Evolutionary conservation across 306 rosid species (phyloP).

Genomic region (Styphnolobium japonicum): DNA sequence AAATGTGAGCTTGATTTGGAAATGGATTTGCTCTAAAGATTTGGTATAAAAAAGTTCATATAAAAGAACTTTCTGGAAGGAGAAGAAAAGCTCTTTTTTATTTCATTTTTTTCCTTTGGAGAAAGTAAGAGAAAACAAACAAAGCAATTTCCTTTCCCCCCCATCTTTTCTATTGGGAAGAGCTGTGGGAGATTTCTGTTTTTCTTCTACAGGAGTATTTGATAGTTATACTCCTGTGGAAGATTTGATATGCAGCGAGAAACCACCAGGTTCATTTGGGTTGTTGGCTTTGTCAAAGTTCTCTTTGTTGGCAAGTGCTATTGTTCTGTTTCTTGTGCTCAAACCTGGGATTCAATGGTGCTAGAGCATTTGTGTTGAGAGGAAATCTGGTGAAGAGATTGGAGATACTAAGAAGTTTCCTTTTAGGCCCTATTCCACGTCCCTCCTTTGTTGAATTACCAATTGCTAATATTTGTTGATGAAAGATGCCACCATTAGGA

Average conservation of each 20-base stretch:
- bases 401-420: constrained; percentile 17
- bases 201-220: neutral
- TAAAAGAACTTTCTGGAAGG: constrained; percentile 15
- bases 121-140: neutral
- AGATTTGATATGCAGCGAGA: constrained; percentile 23
- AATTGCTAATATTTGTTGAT: constrained; percentile 13
- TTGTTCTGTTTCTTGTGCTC: neutral
- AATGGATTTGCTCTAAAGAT: constrained; percentile 19
- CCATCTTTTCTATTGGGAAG: neutral
- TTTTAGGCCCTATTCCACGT: neutral
- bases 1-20: constrained; percentile 34
- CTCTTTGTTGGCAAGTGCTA: neutral
- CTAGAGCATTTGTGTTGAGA: neutral
- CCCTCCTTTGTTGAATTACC: neutral
- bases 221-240: neutral
- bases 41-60: too few species aligned
- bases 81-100: neutral
- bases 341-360: neutral
- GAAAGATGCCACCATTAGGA: constrained; percentile 4
- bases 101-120: neutral
- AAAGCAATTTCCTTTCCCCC: neutral
- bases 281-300: neutral
- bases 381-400: neutral
- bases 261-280: constrained; percentile 9
- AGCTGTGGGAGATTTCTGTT: neutral